Percentiles rank a stretch among this genome's conserved stretches.
Conservation (phyloP, 2,329 filamentous ascomycete species). For the Zymoseptoria brevis region DNA sequence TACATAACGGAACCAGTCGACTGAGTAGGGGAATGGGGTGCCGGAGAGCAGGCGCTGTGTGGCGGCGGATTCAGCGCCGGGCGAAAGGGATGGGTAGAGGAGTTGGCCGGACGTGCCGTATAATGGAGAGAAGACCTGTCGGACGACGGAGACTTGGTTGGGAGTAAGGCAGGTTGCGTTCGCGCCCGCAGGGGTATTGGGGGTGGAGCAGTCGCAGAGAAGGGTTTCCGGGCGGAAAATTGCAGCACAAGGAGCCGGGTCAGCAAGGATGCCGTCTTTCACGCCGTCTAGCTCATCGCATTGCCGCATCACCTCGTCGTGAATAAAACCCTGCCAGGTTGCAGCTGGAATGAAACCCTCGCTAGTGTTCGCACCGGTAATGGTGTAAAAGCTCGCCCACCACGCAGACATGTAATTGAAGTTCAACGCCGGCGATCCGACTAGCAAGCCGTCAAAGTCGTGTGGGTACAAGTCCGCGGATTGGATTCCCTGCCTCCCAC, state of each 20-base stretch:
- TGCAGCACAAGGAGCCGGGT: slow-evolving; percentile 33
- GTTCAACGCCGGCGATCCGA: slow-evolving; percentile 35
- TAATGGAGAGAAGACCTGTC: slow-evolving; percentile 34
- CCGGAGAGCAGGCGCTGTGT: slow-evolving; percentile 33
- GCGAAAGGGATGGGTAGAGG: slow-evolving; percentile 23
- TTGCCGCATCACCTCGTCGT: slow-evolving; percentile 37
- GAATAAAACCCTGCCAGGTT: slow-evolving; percentile 34
- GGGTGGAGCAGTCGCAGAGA: slow-evolving; percentile 20
- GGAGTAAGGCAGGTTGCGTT: slow-evolving; percentile 38
- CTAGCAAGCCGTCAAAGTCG: slow-evolving; percentile 43
- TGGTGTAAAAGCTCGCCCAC: slow-evolving; percentile 34
- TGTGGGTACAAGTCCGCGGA: slow-evolving; percentile 36
- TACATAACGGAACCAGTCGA: slow-evolving; percentile 44
- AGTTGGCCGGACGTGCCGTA: slow-evolving; percentile 21
- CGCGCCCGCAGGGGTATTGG: slow-evolving; percentile 32
- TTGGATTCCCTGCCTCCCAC: slow-evolving; percentile 39
- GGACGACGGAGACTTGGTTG: slow-evolving; percentile 36
- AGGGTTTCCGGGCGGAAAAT: slow-evolving; percentile 32
- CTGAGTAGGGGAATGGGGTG: slow-evolving; percentile 41
- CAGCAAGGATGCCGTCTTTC: slow-evolving; percentile 40
- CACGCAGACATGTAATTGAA: slow-evolving; percentile 36
- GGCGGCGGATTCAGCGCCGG: slow-evolving; percentile 23
- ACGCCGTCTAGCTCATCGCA: slow-evolving; percentile 43
- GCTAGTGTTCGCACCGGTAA: slow-evolving; percentile 31
- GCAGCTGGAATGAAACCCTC: slow-evolving; percentile 31